A percentile compares a stretch with the other conserved stretches of the same genome.
Evolutionary conservation across 1,284 basidiomycete species (phyloP).

Genomic region (Pascua sp.): DNA sequence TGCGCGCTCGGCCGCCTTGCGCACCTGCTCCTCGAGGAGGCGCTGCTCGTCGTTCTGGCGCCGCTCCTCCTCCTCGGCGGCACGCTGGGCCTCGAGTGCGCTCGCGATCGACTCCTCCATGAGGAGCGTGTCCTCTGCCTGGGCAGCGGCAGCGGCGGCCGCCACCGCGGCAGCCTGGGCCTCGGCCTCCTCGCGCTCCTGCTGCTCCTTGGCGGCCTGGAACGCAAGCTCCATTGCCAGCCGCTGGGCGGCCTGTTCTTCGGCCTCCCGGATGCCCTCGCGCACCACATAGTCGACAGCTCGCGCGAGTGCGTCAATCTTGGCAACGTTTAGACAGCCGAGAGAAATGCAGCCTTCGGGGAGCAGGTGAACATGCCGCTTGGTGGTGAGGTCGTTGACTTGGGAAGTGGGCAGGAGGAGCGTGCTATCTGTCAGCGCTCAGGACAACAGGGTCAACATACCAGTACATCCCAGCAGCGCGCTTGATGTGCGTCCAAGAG

Average conservation of each 20-base stretch:
- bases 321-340: conserved; percentile 42
- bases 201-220: conserved; percentile 38
- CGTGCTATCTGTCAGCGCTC: conserved; percentile 25
- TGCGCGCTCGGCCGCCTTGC: conserved; percentile 36
- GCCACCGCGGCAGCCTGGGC: conserved; percentile 27
- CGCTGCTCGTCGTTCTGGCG: conserved; percentile 31
- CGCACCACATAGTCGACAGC: conserved; percentile 44
- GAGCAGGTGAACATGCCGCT: conserved; percentile 44
- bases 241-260: conserved; percentile 36
- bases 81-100: conserved; percentile 41
- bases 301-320: conserved; percentile 42
- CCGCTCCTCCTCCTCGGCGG: conserved; percentile 38
- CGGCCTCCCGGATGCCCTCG: conserved; percentile 36
- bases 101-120: conserved; percentile 41
- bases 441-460: conserved; percentile 14
- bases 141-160: conserved; percentile 28
- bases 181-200: conserved; percentile 39
- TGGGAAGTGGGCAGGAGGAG: conserved; percentile 36
- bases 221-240: conserved; percentile 40
- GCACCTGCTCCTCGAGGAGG: conserved; percentile 34
- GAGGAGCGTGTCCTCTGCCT: conserved; percentile 40
- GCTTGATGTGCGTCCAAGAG: conserved; percentile 83
- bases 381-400: conserved; percentile 33
- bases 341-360: conserved; percentile 46
- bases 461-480: conserved; percentile 49